Conservation (phyloP, 2,329 filamentous ascomycete species). For the Lithohypha guttulata region DNA sequence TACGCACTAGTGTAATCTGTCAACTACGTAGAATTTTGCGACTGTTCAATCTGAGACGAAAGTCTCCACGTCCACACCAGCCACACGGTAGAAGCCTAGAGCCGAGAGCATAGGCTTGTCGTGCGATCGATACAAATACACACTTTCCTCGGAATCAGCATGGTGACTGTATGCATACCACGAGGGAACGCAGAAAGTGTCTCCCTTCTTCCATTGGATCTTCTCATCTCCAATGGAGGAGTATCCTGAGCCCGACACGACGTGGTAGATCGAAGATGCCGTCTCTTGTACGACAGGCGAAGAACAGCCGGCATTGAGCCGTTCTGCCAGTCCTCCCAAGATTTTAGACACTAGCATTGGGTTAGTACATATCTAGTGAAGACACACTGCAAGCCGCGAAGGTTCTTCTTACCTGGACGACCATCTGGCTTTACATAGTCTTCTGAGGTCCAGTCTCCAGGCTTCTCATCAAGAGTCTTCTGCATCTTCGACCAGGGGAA, state of each 20-base stretch:
- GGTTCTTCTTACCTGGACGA: conserved; percentile 13
- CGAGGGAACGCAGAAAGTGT: conserved; percentile 45
- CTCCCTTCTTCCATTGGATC: conserved; percentile 36
- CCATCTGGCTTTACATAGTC: conserved; percentile 30
- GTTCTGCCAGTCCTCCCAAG: conserved; percentile 29
- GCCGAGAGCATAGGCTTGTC: conserved; percentile 45
- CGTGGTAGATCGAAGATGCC: conserved; percentile 43
- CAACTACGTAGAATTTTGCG: no score
- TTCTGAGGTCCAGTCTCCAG: conserved; percentile 24
- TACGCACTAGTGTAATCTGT: no score
- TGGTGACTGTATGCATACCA: conserved; percentile 43
- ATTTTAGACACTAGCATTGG: no score
- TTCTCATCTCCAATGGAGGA: conserved; percentile 24
- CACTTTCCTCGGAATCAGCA: conserved; percentile 26
- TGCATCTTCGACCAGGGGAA: conserved; percentile 41
- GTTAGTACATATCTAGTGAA: no score
- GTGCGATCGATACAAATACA: conserved; percentile 41
- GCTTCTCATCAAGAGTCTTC: conserved; percentile 26
- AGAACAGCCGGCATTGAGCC: conserved; percentile 29
- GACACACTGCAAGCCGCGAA: no score
- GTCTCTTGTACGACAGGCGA: conserved; percentile 39
- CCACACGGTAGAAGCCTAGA: conserved; percentile 40
- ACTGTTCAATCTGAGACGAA: conserved; percentile 29
- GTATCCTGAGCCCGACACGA: conserved; percentile 37
- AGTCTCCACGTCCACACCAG: conserved; percentile 31